Evolutionary conservation across 2,329 filamentous ascomycete species (phyloP).

Genomic region (Aspergillus intermedius): DNA sequence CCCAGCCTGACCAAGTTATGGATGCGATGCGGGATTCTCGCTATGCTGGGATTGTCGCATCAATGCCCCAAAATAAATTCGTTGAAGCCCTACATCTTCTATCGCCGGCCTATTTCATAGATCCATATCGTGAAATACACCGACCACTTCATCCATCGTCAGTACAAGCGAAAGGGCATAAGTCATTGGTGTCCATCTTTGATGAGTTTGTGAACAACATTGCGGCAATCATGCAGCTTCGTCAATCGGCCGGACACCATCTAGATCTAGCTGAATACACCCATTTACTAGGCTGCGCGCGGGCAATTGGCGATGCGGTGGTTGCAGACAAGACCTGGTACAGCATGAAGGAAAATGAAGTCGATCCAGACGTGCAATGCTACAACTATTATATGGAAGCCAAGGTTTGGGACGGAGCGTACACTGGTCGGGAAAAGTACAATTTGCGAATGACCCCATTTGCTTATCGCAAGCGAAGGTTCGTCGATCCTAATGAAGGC

Average conservation of each 20-base stretch:
- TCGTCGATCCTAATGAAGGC: slow-evolving; percentile 9
- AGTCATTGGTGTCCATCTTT: slow-evolving; percentile 32
- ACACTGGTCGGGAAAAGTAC: slow-evolving; percentile 36
- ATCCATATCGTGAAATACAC: slow-evolving; percentile 42
- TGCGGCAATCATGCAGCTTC: slow-evolving; percentile 30
- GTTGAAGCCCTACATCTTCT: slow-evolving; percentile 58
- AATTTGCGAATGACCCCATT: slow-evolving; percentile 28
- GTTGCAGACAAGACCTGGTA: slow-evolving; percentile 45
- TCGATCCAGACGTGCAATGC: slow-evolving; percentile 44
- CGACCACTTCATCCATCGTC: slow-evolving; percentile 45
- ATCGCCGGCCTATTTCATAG: slow-evolving; percentile 51
- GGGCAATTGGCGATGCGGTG: slow-evolving; percentile 39
- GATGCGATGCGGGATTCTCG: slow-evolving; percentile 27
- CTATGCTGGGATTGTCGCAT: slow-evolving; percentile 23
- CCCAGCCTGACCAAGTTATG: slow-evolving; percentile 37
- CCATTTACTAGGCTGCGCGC: slow-evolving; percentile 48
- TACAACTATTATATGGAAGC: slow-evolving; percentile 52
- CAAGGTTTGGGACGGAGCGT: slow-evolving; percentile 41
- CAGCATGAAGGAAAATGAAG: slow-evolving; percentile 31
- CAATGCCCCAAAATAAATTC: slow-evolving; percentile 52
- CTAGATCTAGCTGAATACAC: slow-evolving; percentile 46
- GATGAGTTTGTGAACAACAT: slow-evolving; percentile 35
- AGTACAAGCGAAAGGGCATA: slow-evolving; percentile 37
- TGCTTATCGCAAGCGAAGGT: slow-evolving; percentile 24
- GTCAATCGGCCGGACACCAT: slow-evolving; percentile 28